phyloP scores from a whole-genome alignment of 495 filamentous ascomycete genomes.

The Penicillium steckii region DNA sequence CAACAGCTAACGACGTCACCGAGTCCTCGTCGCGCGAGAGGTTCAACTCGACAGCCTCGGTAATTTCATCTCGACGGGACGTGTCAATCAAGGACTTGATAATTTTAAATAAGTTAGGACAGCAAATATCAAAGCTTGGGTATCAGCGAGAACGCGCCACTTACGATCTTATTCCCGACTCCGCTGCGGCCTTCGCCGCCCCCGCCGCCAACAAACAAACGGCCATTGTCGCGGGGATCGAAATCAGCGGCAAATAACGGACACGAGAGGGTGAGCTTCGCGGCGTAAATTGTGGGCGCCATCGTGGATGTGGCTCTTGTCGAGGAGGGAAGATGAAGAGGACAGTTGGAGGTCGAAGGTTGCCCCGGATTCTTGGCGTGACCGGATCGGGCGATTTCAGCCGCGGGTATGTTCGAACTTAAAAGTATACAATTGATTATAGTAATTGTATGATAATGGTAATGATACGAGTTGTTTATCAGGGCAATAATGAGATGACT shows the following conservation, averaged over 20 bases:
- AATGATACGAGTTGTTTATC: too few species aligned
- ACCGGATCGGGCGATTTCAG: conserved; percentile 16
- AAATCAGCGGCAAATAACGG: conserved; percentile 92
- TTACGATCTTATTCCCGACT: conserved; percentile 86
- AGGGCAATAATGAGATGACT: background rate
- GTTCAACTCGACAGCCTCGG: conserved; percentile 69
- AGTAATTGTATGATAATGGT: too few species aligned
- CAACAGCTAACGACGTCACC: conserved; percentile 75
- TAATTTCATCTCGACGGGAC: conserved; percentile 58
- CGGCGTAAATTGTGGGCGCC: conserved; percentile 55
- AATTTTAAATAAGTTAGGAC: background rate
- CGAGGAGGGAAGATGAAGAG: conserved; percentile 15
- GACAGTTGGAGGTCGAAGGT: conserved; percentile 17
- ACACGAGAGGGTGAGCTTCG: conserved; percentile 74
- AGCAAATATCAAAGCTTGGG: background rate
- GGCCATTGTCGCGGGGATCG: conserved; percentile 71
- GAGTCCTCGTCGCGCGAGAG: conserved; percentile 89
- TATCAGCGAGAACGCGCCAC: conserved; percentile 22
- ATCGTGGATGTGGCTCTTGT: conserved; percentile 23
- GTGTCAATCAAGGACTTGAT: conserved; percentile 68
- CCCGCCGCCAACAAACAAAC: conserved; percentile 84
- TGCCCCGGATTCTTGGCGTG: conserved; percentile 38
- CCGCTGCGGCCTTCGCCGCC: conserved; percentile 84
- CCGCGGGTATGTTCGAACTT: background rate
- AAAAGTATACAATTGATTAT: background rate